phyloP scores from a whole-genome alignment of 441 rosid genomes.

The Jatropha podagrica region DNA sequence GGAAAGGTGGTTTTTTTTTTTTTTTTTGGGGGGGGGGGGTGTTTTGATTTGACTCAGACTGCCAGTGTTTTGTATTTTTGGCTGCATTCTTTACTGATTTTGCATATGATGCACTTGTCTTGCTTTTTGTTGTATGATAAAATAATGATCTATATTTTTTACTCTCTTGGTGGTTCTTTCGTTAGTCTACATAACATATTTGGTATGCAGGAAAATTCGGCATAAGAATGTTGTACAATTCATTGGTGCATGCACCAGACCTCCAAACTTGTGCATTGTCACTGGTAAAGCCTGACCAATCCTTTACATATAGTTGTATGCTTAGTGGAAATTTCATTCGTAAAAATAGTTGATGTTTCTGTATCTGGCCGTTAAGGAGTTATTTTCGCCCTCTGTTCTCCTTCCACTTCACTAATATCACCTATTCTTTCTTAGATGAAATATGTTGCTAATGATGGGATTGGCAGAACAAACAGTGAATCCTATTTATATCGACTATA shows the following conservation, averaged over 20 bases:
- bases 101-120: constrained; percentile 1
- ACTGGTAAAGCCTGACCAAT: constrained; percentile 48
- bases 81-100: constrained; percentile 1
- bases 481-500: not conserved
- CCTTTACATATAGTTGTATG: not conserved
- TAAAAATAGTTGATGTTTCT: not conserved
- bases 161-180: constrained; percentile 2
- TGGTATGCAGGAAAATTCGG: constrained; percentile 74
- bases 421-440: not conserved
- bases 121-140: not conserved
- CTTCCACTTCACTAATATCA: not conserved
- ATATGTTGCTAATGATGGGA: not conserved
- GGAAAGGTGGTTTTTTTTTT: too few species aligned
- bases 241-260: constrained; percentile 86
- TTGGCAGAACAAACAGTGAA: not conserved
- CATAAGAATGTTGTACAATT: constrained; percentile 97
- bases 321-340: not conserved
- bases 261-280: constrained; percentile 88
- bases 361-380: not conserved
- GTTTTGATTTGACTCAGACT: not conserved
- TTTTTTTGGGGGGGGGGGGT: too few species aligned
- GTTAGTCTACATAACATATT: constrained; percentile 16
- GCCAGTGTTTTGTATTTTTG: not conserved
- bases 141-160: not conserved
- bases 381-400: not conserved